A percentile compares a stretch with the other conserved stretches of the same genome.
Conservation (phyloP, 140 eudicot genomes). For the Stevia rebaudiana region DNA sequence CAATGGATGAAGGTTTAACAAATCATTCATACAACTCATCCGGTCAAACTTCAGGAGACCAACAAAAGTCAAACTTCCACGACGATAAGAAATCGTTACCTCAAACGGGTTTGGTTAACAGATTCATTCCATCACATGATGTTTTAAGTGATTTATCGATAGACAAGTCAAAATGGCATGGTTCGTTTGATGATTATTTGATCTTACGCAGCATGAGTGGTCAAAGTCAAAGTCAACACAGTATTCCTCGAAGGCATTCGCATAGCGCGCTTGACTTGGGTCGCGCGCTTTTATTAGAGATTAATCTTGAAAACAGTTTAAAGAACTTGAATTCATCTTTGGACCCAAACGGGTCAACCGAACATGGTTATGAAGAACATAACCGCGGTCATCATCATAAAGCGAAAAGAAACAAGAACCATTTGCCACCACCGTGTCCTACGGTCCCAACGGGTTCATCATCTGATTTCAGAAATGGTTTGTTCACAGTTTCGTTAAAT, state of each 20-base stretch:
- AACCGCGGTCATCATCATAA: conserved; percentile 13
- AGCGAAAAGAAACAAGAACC: conserved; percentile 15
- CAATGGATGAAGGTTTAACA: neutral
- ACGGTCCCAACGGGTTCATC: conserved; percentile 8
- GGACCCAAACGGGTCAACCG: conserved; percentile 8
- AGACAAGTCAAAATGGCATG: conserved; percentile 28
- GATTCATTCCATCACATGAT: conserved; percentile 9
- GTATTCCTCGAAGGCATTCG: conserved; percentile 30
- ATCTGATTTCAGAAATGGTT: conserved; percentile 19
- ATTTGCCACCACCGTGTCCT: conserved; percentile 24
- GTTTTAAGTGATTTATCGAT: neutral
- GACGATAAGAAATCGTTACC: conserved; percentile 23
- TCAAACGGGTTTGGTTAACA: conserved; percentile 20
- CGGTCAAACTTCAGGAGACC: conserved; percentile 5
- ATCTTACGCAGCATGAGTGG: conserved; percentile 12
- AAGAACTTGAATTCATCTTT: conserved; percentile 6
- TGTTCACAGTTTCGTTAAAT: neutral
- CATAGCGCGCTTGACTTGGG: conserved; percentile 25
- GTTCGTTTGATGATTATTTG: conserved; percentile 26
- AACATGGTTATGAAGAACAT: conserved; percentile 11
- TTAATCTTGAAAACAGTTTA: conserved; percentile 19
- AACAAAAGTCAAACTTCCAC: neutral
- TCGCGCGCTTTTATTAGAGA: conserved; percentile 27
- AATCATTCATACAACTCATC: neutral
- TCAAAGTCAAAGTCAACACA: no score